Conservation (phyloP, 495 filamentous ascomycete species). For the Immersiella caudata region DNA sequence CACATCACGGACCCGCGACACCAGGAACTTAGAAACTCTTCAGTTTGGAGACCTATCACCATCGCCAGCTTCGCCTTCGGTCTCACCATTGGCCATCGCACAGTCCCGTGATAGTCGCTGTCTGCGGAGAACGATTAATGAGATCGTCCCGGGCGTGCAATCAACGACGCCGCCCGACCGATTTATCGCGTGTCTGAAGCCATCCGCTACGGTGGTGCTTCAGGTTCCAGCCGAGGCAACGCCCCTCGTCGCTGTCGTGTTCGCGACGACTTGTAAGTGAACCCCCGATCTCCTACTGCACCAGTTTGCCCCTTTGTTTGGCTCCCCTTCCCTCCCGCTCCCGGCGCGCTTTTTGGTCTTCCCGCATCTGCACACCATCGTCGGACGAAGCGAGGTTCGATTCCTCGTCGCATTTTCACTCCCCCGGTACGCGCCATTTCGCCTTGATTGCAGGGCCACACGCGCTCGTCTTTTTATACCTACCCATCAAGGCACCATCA, state of each 20-base stretch:
- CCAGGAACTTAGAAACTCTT: slow-evolving; percentile 42
- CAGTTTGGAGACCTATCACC: slow-evolving; percentile 51
- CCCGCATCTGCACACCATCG: slow-evolving; percentile 31
- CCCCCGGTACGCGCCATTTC: slow-evolving; percentile 1
- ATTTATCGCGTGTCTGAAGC: slow-evolving; percentile 30
- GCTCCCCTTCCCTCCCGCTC: slow-evolving; percentile 32
- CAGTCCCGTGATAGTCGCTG: slow-evolving; percentile 53
- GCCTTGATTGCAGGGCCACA: not conserved
- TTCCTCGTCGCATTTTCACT: slow-evolving; percentile 3
- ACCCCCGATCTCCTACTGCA: slow-evolving; percentile 21
- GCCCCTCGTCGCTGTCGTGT: slow-evolving; percentile 28
- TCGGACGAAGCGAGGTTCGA: slow-evolving; percentile 7
- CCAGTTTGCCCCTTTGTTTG: slow-evolving; percentile 22
- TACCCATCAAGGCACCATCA: slow-evolving; percentile 1
- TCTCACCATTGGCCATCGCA: slow-evolving; percentile 47
- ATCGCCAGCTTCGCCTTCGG: slow-evolving; percentile 38
- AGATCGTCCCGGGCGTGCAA: slow-evolving; percentile 42
- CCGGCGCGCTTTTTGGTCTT: slow-evolving; percentile 20
- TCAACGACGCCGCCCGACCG: slow-evolving; percentile 32
- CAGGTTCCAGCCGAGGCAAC: slow-evolving; percentile 13
- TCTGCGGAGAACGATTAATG: slow-evolving; percentile 53
- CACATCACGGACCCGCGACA: slow-evolving; percentile 43
- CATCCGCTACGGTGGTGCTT: slow-evolving; percentile 9
- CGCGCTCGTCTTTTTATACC: slow-evolving; percentile 10
- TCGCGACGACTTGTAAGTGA: slow-evolving; percentile 29